phyloP scores from a whole-genome alignment of 352 stramenopile genomes.

The Plasmopara muralis region DNA sequence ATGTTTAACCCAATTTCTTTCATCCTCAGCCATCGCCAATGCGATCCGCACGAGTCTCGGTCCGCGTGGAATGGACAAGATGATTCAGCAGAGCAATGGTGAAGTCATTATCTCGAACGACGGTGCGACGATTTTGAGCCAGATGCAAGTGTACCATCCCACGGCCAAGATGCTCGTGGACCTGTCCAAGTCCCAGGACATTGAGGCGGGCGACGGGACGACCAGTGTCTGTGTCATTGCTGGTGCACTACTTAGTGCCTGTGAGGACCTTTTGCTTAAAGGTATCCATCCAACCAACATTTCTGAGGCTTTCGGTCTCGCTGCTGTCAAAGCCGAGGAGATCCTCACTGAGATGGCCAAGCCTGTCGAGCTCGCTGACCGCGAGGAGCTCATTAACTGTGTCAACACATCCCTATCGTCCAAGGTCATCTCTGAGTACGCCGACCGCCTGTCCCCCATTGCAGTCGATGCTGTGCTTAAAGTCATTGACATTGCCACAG shows the following conservation, averaged over 20 bases:
- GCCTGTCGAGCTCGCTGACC: slow-evolving; percentile 92
- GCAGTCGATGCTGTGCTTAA: slow-evolving; percentile 97
- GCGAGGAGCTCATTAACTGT: slow-evolving; percentile 94
- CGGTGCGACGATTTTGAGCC: slow-evolving; percentile 97
- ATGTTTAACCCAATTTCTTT: not conserved
- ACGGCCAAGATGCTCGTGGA: slow-evolving; percentile 99
- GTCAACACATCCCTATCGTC: slow-evolving; percentile 97
- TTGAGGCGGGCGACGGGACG: slow-evolving; percentile 97
- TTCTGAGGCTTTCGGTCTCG: slow-evolving; percentile 93
- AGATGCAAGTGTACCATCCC: slow-evolving; percentile 99
- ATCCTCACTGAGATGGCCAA: slow-evolving; percentile 88
- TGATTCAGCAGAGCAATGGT: slow-evolving; percentile 96
- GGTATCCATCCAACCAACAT: slow-evolving; percentile 99
- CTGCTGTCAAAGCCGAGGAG: slow-evolving; percentile 82
- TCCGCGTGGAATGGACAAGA: slow-evolving; percentile 99
- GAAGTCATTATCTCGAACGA: slow-evolving; percentile 99
- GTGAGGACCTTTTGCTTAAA: slow-evolving; percentile 86
- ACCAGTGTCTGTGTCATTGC: slow-evolving; percentile 98
- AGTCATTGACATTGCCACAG: slow-evolving; percentile 90
- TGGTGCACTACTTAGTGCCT: slow-evolving; percentile 96
- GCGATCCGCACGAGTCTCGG: slow-evolving; percentile 97
- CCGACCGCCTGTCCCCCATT: slow-evolving; percentile 95
- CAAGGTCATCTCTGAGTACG: slow-evolving; percentile 98
- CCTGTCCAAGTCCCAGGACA: slow-evolving; percentile 98
- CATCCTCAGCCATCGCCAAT: slow-evolving; percentile 92